These are phyloP conservation scores for Trichoderma asperellum DNA, from an alignment of 2,329 filamentous ascomycete species.

Conservation along the genomic window DNA sequence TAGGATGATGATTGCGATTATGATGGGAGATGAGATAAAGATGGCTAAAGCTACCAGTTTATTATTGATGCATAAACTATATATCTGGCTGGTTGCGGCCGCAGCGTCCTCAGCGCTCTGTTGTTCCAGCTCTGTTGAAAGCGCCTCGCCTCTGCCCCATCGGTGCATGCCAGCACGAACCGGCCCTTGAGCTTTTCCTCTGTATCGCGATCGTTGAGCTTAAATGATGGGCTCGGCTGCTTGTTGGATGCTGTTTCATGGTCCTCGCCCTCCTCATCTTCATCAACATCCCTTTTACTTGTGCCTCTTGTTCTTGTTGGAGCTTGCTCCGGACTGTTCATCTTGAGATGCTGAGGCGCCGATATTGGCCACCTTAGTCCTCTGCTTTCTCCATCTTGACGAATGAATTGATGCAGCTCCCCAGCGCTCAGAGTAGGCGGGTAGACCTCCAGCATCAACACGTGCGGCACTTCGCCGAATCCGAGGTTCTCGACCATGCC, in stretches of 20 bases:
- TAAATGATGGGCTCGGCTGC: not conserved
- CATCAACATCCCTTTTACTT: not conserved
- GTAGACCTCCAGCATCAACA: conserved; percentile 40
- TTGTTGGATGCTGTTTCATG: not conserved
- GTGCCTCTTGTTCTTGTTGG: not conserved
- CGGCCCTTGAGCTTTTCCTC: conserved; percentile 34
- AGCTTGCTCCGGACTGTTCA: not conserved
- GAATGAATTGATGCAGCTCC: conserved; percentile 45
- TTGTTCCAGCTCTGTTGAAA: conserved; percentile 50
- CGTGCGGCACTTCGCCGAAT: conserved; percentile 35
- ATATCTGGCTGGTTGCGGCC: conserved; percentile 30
- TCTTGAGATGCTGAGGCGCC: conserved; percentile 30
- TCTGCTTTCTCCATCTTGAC: conserved; percentile 48
- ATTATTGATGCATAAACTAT: conserved; percentile 40
- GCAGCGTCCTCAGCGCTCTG: conserved; percentile 36
- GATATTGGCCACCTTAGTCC: conserved; percentile 35
- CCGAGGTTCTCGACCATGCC: conserved; percentile 34
- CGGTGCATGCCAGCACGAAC: conserved; percentile 43
- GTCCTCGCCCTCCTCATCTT: not conserved
- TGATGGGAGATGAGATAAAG: not conserved
- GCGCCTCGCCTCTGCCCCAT: conserved; percentile 42
- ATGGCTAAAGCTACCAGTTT: conserved; percentile 38
- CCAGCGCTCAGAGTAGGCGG: conserved; percentile 39
- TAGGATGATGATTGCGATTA: not conserved
- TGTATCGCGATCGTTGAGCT: conserved; percentile 30